Conservation (phyloP, 2,329 filamentous ascomycete species). For the Rhynchosporium agropyri region DNA sequence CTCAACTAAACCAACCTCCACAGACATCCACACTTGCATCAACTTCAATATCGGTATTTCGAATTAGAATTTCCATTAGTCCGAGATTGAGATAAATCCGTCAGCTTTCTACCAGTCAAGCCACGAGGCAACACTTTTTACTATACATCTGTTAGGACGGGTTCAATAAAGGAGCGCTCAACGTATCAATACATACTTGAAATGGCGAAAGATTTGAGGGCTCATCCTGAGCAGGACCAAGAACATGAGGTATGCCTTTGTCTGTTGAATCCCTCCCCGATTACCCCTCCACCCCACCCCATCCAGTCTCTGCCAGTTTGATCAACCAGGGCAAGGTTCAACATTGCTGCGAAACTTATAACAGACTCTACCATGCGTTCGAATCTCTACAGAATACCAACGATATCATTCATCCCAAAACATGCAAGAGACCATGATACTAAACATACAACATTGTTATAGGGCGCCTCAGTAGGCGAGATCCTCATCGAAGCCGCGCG, state of each 20-base stretch:
- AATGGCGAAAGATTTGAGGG: conserved; percentile 38
- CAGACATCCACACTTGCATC: neutral
- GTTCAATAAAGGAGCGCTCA: neutral
- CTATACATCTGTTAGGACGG: neutral
- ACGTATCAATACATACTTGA: conserved; percentile 17
- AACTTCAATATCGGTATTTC: neutral
- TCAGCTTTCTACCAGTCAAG: neutral
- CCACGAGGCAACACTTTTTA: neutral
- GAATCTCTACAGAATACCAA: neutral
- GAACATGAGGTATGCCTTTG: conserved; percentile 37
- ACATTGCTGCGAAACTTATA: neutral
- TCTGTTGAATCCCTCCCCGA: conserved; percentile 4
- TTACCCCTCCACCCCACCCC: conserved; percentile 17
- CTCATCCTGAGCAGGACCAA: conserved; percentile 36
- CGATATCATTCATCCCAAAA: neutral
- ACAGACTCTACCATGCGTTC: neutral
- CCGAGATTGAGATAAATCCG: conserved; percentile 10
- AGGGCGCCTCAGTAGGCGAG: conserved; percentile 87
- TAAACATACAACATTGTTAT: conserved; percentile 9
- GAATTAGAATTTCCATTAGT: neutral
- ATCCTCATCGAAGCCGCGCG: conserved; percentile 90
- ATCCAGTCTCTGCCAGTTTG: neutral
- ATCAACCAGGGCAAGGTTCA: neutral
- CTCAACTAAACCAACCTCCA: neutral
- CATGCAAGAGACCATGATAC: neutral